Percentiles rank a stretch among this genome's conserved stretches.
Conservation (phyloP, 2,329 filamentous ascomycete genomes). For the Aspergillus glaucus region DNA sequence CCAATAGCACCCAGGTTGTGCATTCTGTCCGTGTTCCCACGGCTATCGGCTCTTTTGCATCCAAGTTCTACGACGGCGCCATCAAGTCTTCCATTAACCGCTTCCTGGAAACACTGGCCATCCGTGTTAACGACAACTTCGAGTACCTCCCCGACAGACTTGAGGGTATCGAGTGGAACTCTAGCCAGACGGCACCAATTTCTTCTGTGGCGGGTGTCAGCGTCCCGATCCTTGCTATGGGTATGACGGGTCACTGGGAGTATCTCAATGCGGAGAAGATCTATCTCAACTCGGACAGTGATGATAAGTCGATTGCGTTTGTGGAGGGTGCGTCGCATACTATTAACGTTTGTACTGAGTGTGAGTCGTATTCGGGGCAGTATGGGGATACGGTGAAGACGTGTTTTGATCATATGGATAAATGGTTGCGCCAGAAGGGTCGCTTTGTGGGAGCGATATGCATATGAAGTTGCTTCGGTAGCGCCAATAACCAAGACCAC, state of each 20-base stretch:
- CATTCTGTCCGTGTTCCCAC: constrained; percentile 9
- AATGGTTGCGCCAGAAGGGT: constrained; percentile 10
- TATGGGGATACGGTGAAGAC: constrained; percentile 14
- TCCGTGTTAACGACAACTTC: constrained; percentile 2
- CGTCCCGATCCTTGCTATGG: constrained; percentile 12
- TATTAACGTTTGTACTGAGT: constrained; percentile 14
- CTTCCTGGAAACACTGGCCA: constrained; percentile 3
- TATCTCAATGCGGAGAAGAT: constrained; percentile 16
- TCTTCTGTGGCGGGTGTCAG: constrained; percentile 8
- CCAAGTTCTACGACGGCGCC: neutral
- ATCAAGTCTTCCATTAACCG: constrained; percentile 3
- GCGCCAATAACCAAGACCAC: constrained; percentile 33
- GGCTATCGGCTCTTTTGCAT: neutral
- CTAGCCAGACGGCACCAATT: constrained; percentile 11
- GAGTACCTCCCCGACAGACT: constrained; percentile 4
- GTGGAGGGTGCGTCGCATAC: constrained; percentile 15
- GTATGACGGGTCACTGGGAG: constrained; percentile 15
- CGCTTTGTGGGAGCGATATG: too few species aligned
- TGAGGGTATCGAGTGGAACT: constrained; percentile 11
- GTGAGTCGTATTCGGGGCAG: constrained; percentile 15
- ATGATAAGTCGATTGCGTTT: constrained; percentile 14
- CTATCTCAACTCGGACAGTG: constrained; percentile 9
- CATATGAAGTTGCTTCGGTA: too few species aligned
- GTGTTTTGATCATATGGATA: constrained; percentile 10
- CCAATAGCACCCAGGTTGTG: constrained; percentile 10